These are phyloP conservation scores for Lasiodiplodia sp. DNA, from an alignment of 2,329 filamentous ascomycete genomes.

Conservation along the genomic window DNA sequence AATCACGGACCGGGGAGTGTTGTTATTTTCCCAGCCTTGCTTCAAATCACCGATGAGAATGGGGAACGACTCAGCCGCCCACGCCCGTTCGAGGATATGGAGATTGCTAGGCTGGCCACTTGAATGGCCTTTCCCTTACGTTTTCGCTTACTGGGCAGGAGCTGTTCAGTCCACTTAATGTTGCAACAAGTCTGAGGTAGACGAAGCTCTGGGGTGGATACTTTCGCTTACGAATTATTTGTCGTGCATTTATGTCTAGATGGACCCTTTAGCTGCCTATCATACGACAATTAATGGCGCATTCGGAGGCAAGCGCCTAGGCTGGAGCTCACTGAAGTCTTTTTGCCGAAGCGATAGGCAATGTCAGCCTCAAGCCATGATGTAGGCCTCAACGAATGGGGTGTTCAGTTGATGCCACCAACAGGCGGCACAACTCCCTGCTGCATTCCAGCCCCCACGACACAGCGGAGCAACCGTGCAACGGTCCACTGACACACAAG, in stretches of 20 bases:
- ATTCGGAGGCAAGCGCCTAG: neutral
- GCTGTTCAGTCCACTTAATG: neutral
- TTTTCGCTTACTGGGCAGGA: too few species aligned
- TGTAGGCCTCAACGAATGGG: neutral
- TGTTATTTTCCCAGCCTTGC: conserved; percentile 40
- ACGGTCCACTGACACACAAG: neutral
- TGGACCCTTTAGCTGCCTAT: neutral
- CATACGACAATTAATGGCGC: neutral
- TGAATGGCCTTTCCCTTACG: neutral
- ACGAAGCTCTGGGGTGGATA: neutral
- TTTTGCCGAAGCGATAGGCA: neutral
- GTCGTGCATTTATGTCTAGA: neutral
- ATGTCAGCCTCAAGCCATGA: neutral
- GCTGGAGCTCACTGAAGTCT: neutral
- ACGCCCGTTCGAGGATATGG: conserved; percentile 36
- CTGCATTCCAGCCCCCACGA: neutral
- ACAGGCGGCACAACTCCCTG: neutral
- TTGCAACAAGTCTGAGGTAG: neutral
- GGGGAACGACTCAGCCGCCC: conserved; percentile 40
- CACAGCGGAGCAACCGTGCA: neutral
- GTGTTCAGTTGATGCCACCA: neutral
- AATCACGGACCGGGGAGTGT: conserved; percentile 37
- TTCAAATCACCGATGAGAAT: conserved; percentile 43
- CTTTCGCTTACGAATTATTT: neutral
- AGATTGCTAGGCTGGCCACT: neutral